Base-by-base conservation (phyloP, 108 stramenopile genomes). In the Aurantiochytrium sp. region DNA sequence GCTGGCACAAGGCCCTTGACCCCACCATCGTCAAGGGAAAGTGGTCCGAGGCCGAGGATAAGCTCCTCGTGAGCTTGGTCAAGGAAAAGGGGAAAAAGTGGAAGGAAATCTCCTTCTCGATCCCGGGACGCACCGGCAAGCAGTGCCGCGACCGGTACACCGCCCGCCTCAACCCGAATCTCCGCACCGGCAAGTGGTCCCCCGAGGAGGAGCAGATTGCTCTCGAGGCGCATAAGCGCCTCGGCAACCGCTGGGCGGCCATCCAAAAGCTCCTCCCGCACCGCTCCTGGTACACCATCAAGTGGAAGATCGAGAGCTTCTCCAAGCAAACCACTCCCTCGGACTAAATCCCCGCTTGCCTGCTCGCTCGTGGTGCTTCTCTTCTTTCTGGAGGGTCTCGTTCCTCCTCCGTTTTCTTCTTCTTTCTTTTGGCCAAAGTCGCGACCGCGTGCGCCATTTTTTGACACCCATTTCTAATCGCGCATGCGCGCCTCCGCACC, bases 141-240 rank as follows among this genome's bases (percentile, higher is more conserved):
- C 92, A 92, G 89, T 92, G 92, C 69, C 90, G 93, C 39, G 93
- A 93, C 54, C 91, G 93, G 10, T 93, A 92, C 92, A 92, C 93
- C 55, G 93, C 93, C 54, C 93, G 93, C 90, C 91, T 99, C 52
- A 97, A 99, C 87, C 98, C 98, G 4, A 87, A 91, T 54, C 92
- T 94, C 37, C 89, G 88, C 52, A 94, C 93, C 30, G 90, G 92
- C 4, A 88, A 90, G 10, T 94, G 93, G 93, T 90, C 91, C 0
- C 85, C 24, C 15, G 89, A 92, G 6, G 93, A 94, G 90, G 93
- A 91, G 30, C 4, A 22, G 5, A 34, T 48, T 21, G 68, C 89
- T 4, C 34, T 89, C 52, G 81, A 68, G 32, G 89, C 89, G 10
- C 89, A 91, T 41, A 54, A 45, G 34, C 27, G 55, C 19, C 87